Conservation (phyloP, 202 grass and related monocot species). For the Carex sylvatica region DNA sequence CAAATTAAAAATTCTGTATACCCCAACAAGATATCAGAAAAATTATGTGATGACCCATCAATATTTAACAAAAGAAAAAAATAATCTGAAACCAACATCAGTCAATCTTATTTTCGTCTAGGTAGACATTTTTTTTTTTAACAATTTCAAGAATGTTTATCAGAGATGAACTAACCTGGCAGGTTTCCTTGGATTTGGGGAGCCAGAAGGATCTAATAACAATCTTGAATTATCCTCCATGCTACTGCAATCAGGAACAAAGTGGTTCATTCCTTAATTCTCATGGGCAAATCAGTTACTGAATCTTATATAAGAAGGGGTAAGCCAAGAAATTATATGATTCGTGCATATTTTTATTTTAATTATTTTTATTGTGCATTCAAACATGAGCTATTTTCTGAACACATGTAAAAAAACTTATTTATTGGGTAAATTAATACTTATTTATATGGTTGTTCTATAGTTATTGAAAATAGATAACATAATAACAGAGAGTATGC, state of each 20-base stretch:
- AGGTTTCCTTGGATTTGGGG: constrained; percentile 25
- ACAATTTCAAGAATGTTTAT: not conserved
- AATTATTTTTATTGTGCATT: not conserved
- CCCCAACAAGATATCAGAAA: not conserved
- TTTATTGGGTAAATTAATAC: not conserved
- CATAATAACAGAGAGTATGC: not conserved
- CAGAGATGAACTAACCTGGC: constrained; percentile 19
- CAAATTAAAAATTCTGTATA: not conserved
- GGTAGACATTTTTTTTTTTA: not conserved
- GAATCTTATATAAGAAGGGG: not conserved
- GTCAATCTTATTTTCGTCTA: not conserved
- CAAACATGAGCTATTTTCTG: not conserved
- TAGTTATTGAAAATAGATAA: not conserved
- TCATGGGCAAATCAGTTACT: not conserved
- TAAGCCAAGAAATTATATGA: not conserved
- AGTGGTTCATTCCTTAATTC: not conserved
- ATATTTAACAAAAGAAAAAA: not conserved
- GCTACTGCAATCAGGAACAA: constrained; percentile 3
- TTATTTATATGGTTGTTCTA: not conserved
- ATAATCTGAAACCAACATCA: not conserved
- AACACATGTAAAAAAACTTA: not conserved
- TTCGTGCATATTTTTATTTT: not conserved
- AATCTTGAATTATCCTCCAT: constrained; percentile 25
- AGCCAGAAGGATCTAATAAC: constrained; percentile 17
- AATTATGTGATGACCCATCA: not conserved